These are phyloP conservation scores for Hymenoscyphus repandus DNA, from an alignment of 2,329 filamentous ascomycete species.

Conservation along the genomic window DNA sequence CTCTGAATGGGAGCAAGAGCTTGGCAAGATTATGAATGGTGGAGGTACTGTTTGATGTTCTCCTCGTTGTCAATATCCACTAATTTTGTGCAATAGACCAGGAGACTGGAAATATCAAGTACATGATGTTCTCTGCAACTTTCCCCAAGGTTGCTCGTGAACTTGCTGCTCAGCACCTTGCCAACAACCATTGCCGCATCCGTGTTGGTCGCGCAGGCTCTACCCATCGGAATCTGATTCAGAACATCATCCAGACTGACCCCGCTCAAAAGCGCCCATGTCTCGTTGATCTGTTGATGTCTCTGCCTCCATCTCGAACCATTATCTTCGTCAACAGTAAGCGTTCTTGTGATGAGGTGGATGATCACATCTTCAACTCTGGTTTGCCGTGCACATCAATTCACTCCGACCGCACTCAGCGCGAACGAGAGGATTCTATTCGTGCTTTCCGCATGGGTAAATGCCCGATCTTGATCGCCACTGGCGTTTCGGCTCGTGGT, in stretches of 20 bases:
- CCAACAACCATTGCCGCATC: slow-evolving; percentile 70
- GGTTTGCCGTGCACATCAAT: slow-evolving; percentile 81
- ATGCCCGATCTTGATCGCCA: slow-evolving; percentile 77
- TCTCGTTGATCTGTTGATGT: slow-evolving; percentile 66
- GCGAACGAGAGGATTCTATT: slow-evolving; percentile 88
- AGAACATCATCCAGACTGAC: slow-evolving; percentile 67
- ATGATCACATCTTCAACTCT: slow-evolving; percentile 81
- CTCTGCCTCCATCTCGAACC: slow-evolving; percentile 67
- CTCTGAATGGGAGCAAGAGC: slow-evolving; percentile 69
- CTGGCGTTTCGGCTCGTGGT: slow-evolving; percentile 80
- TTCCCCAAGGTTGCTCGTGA: slow-evolving; percentile 77
- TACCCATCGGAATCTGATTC: slow-evolving; percentile 75
- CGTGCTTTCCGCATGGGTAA: slow-evolving; percentile 73
- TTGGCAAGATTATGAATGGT: slow-evolving; percentile 71
- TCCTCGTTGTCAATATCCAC: neutral
- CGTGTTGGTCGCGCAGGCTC: slow-evolving; percentile 83
- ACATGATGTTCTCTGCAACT: slow-evolving; percentile 89
- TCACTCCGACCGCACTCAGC: slow-evolving; percentile 80
- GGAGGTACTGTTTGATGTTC: slow-evolving; percentile 55
- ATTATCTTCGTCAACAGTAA: slow-evolving; percentile 89
- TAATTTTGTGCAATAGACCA: slow-evolving; percentile 50
- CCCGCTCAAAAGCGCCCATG: slow-evolving; percentile 62
- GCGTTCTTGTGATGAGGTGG: slow-evolving; percentile 70
- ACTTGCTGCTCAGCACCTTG: slow-evolving; percentile 71
- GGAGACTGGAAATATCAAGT: slow-evolving; percentile 63